A percentile compares a stretch with the other conserved stretches of the same genome.
These are phyloP conservation scores for Naganishia kalamii DNA, from an alignment of 768 basidiomycete genomes.

Conservation along the genomic window DNA sequence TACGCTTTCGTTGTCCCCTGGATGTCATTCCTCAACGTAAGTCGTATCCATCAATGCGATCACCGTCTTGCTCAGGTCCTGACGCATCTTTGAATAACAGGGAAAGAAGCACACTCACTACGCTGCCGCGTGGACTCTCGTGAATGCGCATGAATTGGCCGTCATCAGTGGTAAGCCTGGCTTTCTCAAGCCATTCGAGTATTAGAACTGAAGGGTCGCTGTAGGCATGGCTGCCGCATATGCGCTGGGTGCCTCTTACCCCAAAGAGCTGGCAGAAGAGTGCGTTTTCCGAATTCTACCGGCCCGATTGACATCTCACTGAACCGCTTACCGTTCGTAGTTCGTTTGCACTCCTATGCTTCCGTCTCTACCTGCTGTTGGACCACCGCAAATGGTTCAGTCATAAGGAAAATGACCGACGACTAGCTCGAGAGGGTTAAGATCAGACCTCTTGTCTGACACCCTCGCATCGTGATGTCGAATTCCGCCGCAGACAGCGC, in stretches of 20 bases:
- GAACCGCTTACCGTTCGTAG: neutral
- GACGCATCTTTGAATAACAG: neutral
- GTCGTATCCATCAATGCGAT: neutral
- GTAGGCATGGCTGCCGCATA: conserved; percentile 47
- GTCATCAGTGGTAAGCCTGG: conserved; percentile 36
- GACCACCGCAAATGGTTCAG: conserved; percentile 39
- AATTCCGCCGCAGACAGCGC: no score
- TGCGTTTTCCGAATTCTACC: neutral
- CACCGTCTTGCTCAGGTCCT: neutral
- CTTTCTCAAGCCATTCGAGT: neutral
- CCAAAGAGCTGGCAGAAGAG: conserved; percentile 47
- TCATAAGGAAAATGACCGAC: conserved; percentile 15
- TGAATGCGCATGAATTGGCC: conserved; percentile 48
- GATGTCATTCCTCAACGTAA: conserved; percentile 46
- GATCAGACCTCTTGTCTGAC: no score
- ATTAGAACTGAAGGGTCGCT: neutral
- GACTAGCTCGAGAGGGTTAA: neutral
- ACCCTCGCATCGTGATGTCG: no score
- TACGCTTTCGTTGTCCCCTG: conserved; percentile 47
- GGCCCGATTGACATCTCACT: neutral
- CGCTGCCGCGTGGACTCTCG: conserved; percentile 49
- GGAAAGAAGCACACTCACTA: conserved; percentile 40
- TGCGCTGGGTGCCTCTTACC: conserved; percentile 47
- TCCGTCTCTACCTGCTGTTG: conserved; percentile 44
- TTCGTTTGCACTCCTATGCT: conserved; percentile 46